Conservation (phyloP, 345 rosid genomes). For the Turritis glabra region DNA sequence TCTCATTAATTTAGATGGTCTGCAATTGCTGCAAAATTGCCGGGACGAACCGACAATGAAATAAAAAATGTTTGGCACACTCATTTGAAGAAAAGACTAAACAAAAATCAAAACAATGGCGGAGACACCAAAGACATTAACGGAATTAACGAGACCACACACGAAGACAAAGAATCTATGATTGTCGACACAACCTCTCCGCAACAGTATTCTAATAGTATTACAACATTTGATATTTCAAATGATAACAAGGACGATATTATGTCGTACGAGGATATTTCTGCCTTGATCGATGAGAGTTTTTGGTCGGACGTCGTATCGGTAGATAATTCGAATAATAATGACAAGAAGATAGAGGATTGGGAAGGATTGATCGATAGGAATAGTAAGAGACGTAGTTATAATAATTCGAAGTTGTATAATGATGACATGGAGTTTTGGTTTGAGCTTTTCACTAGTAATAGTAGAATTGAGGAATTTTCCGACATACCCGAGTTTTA, state of each 20-base stretch:
- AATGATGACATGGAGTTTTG: constrained; percentile 56
- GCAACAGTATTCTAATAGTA: constrained; percentile 23
- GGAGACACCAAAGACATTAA: constrained; percentile 33
- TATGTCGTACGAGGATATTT: constrained; percentile 28
- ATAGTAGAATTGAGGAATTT: constrained; percentile 43
- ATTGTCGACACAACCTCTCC: constrained; percentile 32
- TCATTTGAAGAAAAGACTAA: constrained; percentile 65
- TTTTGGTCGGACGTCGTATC: constrained; percentile 57
- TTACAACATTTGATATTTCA: constrained; percentile 23
- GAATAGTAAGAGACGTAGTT: neutral
- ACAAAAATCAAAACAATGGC: constrained; percentile 39
- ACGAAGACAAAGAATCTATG: constrained; percentile 15
- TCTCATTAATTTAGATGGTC: constrained; percentile 63
- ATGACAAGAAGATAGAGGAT: constrained; percentile 22
- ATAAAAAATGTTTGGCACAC: constrained; percentile 89
- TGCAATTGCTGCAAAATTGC: constrained; percentile 74
- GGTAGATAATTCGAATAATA: constrained; percentile 28
- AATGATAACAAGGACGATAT: constrained; percentile 10
- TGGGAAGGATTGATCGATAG: constrained; percentile 8
- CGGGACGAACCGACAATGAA: constrained; percentile 86
- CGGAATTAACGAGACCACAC: constrained; percentile 1
- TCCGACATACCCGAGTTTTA: constrained; percentile 47
- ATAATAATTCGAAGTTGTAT: constrained; percentile 32
- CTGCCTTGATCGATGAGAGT: constrained; percentile 46
- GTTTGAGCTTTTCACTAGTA: constrained; percentile 47